Evolutionary conservation across 805 yeast genomes (phyloP), one percentile per base, ranked within the genome.

Genomic region (Suhomyces emberorum): DNA sequence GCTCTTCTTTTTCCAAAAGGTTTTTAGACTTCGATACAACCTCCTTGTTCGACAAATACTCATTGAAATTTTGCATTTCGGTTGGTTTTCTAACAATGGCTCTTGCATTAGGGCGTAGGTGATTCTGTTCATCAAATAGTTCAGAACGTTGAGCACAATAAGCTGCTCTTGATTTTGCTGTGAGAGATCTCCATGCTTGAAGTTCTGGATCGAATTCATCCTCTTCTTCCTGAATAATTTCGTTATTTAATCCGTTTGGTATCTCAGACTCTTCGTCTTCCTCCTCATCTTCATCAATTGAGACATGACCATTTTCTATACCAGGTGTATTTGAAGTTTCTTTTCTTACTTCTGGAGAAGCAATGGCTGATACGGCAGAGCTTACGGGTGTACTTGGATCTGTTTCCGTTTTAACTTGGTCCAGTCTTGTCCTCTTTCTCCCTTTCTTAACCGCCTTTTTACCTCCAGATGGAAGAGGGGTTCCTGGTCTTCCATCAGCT

Each of bases 121-220:
- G 72, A 39, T 70, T 65, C 12, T 75, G 74, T 15, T 72, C 75
- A 25, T 64, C 65, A 52, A 91, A 88, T 31, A 88, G 60, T 2
- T 72, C 75, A 0, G 85, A 71, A 47, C 98, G 72, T 38, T 74
- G 71, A 17, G 77, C 61, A 51, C 95, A 81, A 42, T 85, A 74
- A 35, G 83, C 81, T 11, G 91, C 87, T 39, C 96, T 65, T 0
- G 83, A 74, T 42, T 82, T 82, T 0, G 95, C 84, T 0, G 93
- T 88, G 26, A 81, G 60, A n/a, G 76, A 76, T 48, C 83, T 82
- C 97, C 97, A 89, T 1, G 86, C 77, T 35, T 83, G 83, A 30
- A 80, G 61, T 49, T 88, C 96, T 23, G 84, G 71, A 52, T 86
- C 95, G 38, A 76, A 75, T 36, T 78, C 83, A 17, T 73, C 73